Base-by-base conservation (phyloP, 495 filamentous ascomycete genomes). In the Penicillium alfredii region DNA sequence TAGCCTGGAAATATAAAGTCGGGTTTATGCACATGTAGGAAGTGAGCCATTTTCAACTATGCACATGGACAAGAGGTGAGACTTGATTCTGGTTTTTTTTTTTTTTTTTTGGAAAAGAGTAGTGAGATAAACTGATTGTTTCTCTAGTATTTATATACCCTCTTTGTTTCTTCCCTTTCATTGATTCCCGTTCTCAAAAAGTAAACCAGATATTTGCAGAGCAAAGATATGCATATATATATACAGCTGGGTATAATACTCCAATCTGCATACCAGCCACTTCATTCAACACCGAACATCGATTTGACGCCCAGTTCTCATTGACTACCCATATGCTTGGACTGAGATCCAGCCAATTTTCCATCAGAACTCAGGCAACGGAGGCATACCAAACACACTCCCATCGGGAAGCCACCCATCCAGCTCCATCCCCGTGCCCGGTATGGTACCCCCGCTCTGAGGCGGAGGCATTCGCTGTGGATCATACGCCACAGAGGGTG, bases 361-460 rank as follows among this genome's bases (percentile, higher is more conserved):
- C 13, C 4, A 20, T 58, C 42, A 65, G 36, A 61, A 54, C n/a
- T 54, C 59, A 33, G 61, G 59, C 40, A 65, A 42, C 16, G 45
- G 49, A 10, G 51, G 53, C 52, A 60, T 49, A 7, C 55, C 60
- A 36, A 49, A 63, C 3, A 66, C 46, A 37, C 52, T 58, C 10
- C 58, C 58, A 27, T 58, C 55, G 7, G 61, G 55, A 28, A 63
- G 32, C 61, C 61, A 66, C 0, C 55, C 61, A 41, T 66, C 61
- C 19, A 66, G 17, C 25, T 63, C 61, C 53, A 66, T 58, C 17
- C 56, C 49, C 13, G 54, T 48, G 6, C 43, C 42, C 4, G 45
- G 20, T 19, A 36, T 45, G 5, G 35, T 42, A 14, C 22, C 34
- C 19, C 24, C 36, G 30, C 29, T 33, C 13, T 39, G 55, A 18